Evolutionary conservation across 1,139 yeast genomes (phyloP).

Genomic region (Pichia sp.): DNA sequence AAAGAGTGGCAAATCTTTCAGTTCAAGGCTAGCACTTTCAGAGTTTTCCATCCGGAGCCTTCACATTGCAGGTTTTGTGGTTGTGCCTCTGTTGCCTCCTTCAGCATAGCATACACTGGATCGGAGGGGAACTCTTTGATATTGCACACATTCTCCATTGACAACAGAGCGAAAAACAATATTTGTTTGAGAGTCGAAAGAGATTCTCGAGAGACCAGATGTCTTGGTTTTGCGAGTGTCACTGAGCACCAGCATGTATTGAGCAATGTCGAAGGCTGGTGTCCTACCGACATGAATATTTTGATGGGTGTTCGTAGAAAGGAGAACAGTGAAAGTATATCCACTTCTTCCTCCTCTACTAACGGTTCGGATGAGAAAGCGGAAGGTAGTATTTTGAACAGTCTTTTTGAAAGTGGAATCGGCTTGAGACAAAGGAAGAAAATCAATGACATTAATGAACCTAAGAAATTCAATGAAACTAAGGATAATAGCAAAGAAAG

Average conservation of each 20-base stretch:
- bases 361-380: neutral
- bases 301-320: constrained; percentile 64
- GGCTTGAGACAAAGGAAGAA: constrained; percentile 1
- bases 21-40: constrained; percentile 55
- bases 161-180: constrained; percentile 69
- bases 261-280: constrained; percentile 68
- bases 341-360: neutral
- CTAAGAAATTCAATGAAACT: neutral
- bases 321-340: constrained; percentile 19
- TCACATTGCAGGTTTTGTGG: constrained; percentile 91
- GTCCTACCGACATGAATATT: constrained; percentile 70
- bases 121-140: constrained; percentile 53
- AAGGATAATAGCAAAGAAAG: neutral
- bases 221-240: constrained; percentile 76
- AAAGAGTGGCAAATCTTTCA: constrained; percentile 55
- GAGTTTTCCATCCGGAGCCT: constrained; percentile 77
- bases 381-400: neutral
- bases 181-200: constrained; percentile 87
- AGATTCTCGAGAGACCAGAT: constrained; percentile 86
- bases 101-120: constrained; percentile 69
- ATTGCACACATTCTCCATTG: constrained; percentile 68
- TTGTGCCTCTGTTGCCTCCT: constrained; percentile 70
- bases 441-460: neutral
- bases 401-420: neutral
- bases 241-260: constrained; percentile 68